Evolutionary conservation across 2,329 filamentous ascomycete species (phyloP).

Genomic region (Pseudogymnoascus pannorum): DNA sequence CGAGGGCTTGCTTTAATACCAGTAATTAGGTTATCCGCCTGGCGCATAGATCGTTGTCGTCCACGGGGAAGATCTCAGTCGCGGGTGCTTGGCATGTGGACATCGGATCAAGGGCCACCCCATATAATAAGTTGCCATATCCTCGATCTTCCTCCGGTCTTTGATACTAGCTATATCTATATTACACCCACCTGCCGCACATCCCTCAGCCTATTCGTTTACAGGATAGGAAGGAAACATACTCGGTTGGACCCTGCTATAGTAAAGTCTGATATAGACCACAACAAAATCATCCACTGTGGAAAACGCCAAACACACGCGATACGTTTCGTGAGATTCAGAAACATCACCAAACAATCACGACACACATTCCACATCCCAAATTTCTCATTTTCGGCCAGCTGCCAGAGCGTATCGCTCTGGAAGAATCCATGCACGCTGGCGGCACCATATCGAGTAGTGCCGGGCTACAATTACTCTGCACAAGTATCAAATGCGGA

Average conservation of each 20-base stretch:
- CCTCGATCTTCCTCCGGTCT: slow-evolving; percentile 6
- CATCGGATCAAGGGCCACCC: not conserved
- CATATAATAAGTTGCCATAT: slow-evolving; percentile 12
- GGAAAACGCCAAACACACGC: slow-evolving; percentile 25
- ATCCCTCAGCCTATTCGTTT: slow-evolving; percentile 3
- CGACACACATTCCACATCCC: slow-evolving; percentile 28
- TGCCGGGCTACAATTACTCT: slow-evolving; percentile 64
- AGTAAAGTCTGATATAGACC: slow-evolving; percentile 26
- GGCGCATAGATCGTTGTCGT: slow-evolving; percentile 7
- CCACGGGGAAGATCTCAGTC: not conserved
- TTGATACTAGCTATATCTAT: slow-evolving; percentile 6
- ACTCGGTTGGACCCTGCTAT: slow-evolving; percentile 21
- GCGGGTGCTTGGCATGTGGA: not conserved
- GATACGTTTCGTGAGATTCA: slow-evolving; percentile 21
- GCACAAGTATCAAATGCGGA: slow-evolving; percentile 58
- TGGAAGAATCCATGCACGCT: slow-evolving; percentile 70
- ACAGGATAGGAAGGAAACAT: not conserved
- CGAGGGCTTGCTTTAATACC: slow-evolving; percentile 5
- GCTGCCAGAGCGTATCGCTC: slow-evolving; percentile 70
- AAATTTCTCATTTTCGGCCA: slow-evolving; percentile 53
- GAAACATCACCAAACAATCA: slow-evolving; percentile 23
- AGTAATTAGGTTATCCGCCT: slow-evolving; percentile 8
- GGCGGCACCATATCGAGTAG: slow-evolving; percentile 67
- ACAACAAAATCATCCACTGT: slow-evolving; percentile 25
- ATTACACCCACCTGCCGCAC: not conserved